Percentiles rank a stretch among this genome's conserved stretches.
phyloP scores from a whole-genome alignment of 306 rosid genomes.

The Begonia fuchsioides region DNA sequence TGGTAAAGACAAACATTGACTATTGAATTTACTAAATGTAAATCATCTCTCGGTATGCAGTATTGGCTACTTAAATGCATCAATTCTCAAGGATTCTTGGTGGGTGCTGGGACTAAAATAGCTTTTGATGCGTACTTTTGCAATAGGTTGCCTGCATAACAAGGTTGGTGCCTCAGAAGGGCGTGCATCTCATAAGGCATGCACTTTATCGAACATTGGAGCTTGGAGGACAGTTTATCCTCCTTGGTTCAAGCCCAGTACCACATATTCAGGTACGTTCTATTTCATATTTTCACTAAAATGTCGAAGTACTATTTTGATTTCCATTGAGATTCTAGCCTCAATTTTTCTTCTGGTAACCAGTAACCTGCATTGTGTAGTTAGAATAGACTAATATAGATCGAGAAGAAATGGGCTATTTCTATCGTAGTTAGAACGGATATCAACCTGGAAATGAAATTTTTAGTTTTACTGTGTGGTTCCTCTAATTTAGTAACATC shows the following conservation, averaged over 20 bases:
- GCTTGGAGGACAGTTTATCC: slow-evolving; percentile 90
- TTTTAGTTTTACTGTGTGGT: too few species aligned
- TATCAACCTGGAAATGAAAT: too few species aligned
- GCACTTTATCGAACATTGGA: slow-evolving; percentile 77
- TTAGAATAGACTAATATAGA: too few species aligned
- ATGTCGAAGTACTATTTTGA: too few species aligned
- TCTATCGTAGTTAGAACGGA: too few species aligned
- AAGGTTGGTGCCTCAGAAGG: slow-evolving; percentile 96
- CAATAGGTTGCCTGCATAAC: slow-evolving; percentile 88
- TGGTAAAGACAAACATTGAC: too few species aligned
- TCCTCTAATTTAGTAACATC: too few species aligned
- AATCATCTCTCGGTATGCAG: too few species aligned
- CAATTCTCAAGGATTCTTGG: neutral
- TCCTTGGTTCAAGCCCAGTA: slow-evolving; percentile 93
- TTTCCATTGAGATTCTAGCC: neutral
- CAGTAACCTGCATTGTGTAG: too few species aligned
- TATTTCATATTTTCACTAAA: slow-evolving; percentile 6
- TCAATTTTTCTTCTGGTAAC: neutral
- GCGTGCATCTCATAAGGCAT: slow-evolving; percentile 89
- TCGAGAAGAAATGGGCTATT: too few species aligned
- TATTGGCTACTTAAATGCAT: neutral
- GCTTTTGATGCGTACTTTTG: neutral
- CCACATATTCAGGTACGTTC: slow-evolving; percentile 66
- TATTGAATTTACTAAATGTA: too few species aligned
- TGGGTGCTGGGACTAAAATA: too few species aligned